phyloP scores from a whole-genome alignment of 2,329 filamentous ascomycete species.

The Aspergillus sp. region DNA sequence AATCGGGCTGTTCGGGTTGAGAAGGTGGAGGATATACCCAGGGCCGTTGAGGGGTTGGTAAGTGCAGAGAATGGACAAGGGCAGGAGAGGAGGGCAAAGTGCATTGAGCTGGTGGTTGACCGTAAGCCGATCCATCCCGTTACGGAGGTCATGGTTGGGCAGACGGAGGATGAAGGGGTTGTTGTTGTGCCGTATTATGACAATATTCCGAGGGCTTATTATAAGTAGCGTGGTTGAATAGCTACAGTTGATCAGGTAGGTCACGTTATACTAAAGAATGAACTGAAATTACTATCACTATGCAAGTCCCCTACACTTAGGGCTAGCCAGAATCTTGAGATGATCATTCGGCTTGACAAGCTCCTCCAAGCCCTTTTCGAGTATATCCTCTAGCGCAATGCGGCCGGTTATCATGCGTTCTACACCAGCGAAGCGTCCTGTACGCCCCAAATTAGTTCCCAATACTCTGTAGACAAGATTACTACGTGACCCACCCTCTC shows the following conservation, averaged over 20 bases:
- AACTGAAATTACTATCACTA: neutral
- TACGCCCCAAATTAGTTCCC: neutral
- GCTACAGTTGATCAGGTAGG: neutral
- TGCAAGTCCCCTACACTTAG: neutral
- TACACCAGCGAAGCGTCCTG: slow-evolving; percentile 19
- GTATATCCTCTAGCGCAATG: slow-evolving; percentile 16
- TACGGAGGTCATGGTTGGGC: slow-evolving; percentile 48
- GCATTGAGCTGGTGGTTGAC: slow-evolving; percentile 50
- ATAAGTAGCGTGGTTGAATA: slow-evolving; percentile 15
- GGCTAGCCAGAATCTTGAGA: slow-evolving; percentile 21
- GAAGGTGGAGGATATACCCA: slow-evolving; percentile 34
- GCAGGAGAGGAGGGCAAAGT: slow-evolving; percentile 33
- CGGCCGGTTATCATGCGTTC: slow-evolving; percentile 18
- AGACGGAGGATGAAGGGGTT: slow-evolving; percentile 46
- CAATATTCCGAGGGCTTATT: slow-evolving; percentile 45
- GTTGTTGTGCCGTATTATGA: slow-evolving; percentile 57
- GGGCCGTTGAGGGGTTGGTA: slow-evolving; percentile 37
- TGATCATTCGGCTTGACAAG: slow-evolving; percentile 20
- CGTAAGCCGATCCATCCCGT: slow-evolving; percentile 36
- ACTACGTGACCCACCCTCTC: slow-evolving; percentile 4
- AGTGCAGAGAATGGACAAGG: neutral
- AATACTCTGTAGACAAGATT: neutral
- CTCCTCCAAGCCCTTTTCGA: slow-evolving; percentile 19
- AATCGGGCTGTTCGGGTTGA: slow-evolving; percentile 34
- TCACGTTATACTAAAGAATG: neutral